Evolutionary conservation across 2,329 filamentous ascomycete genomes (phyloP), one percentile per base, ranked within the genome.

Genomic region (Phymatotrichopsis omnivora): DNA sequence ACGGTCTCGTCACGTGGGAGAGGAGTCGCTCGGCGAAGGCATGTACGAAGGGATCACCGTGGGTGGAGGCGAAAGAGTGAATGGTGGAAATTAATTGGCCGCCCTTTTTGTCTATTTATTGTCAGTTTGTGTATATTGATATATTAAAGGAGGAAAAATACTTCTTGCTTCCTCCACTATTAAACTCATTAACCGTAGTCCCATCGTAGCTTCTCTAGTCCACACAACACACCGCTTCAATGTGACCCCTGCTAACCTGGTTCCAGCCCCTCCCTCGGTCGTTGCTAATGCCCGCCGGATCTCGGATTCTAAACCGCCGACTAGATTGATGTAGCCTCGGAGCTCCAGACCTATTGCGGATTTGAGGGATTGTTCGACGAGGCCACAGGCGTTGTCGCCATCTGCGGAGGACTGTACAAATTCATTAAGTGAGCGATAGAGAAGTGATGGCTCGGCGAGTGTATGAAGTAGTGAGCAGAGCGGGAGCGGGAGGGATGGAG

Each of bases 121-220:
- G 53, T 44, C 49, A 45, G 19, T 23, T 47, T 28, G 25, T 16
- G 7, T 16, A 20, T n/a, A 29, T 29, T 27, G 34, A n/a, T 16
- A 24, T 23, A 37, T 7, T 8, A 22, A 30, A 23, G 25, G 40
- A 35, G 12, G 24, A n/a, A 27, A 59, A 62, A 72, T 73, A 66
- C 75, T 81, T 56, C 80, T 81, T 1, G 89, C 85, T 61, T 94
- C 84, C 60, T 96, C 87, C 0, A 93, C 85, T 59, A 98, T 94
- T 47, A 94, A 65, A 58, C 85, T 93, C 82, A 98, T 87, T 44
- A 98, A 69, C 12, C 91, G 78, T 56, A 98, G 66, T 1, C 87
- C 91, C 80, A 96, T 93, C 1, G 91, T 98, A 5, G 91, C 85
- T 63, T 98, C 93, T 56, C 89, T 77, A 7, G 87, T 96, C 93